Evolutionary conservation across 805 yeast species (phyloP), one percentile per base, ranked within the genome.

Genomic region (Saturnispora zaruensis): DNA sequence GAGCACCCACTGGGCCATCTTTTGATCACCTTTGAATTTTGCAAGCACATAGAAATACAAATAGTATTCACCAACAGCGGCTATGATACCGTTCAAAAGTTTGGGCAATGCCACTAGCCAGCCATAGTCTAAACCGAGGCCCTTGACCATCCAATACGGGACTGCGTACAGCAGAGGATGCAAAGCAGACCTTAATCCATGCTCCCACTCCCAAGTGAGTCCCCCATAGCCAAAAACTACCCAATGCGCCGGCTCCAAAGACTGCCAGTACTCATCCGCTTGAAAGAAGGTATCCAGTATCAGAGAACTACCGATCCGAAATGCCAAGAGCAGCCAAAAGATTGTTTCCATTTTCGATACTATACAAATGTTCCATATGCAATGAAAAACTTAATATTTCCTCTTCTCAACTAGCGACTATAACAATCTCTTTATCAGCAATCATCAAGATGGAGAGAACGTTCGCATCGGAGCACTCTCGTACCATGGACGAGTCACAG

Each of bases 231-330:
- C 90, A 63, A 73, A 88, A 0, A 84, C 83, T 34, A 74, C 68
- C 4, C 60, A 51, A 64, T 89, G 96, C 0, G 98, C 99, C 0
- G 96, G 96, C 60, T 93, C 99, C 46, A 93, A 68, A 0, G 90
- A 73, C 66, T 93, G 99, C 81, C 83, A 93, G 66, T 75, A 93
- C 66, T 93, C 99, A 65, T 93, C 99, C 0, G 99, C 91, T 64
- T 93, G 99, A 67, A 93, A 93, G 62, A 80, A 93, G 0, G 98
- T 88, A 49, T 62, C 62, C 5, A 79, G 76, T 1, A 81, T 63
- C 23, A 85, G 60, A 0, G 95, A 78, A 64, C 89, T 88, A 58
- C 77, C 30, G 8, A 82, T 53, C 37, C 96, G 66, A n/a, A 75
- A 55, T 0, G 69, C 45, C 2, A 78, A 50, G 5, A 78, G 44